Percentiles rank a stretch among this genome's conserved stretches.
These are phyloP conservation scores for Gaeumannomyces tritici DNA, from an alignment of 2,329 filamentous ascomycete genomes.

Conservation along the genomic window DNA sequence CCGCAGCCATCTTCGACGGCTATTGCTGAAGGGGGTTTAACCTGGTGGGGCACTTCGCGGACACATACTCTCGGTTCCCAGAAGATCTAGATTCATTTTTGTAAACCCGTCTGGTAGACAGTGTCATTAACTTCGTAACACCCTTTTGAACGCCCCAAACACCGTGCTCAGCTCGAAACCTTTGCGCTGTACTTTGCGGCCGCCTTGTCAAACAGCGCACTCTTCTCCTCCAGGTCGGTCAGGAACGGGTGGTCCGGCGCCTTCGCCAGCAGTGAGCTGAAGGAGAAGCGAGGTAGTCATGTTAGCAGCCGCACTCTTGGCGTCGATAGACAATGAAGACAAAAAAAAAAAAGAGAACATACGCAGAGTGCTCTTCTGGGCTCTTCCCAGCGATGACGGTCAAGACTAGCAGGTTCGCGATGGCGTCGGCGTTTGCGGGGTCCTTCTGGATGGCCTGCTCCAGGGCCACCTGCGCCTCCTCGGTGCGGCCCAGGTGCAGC, in stretches of 20 bases:
- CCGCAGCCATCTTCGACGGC: too few relatives aligned
- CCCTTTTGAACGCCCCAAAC: conserved; percentile 1
- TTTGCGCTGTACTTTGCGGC: conserved; percentile 81
- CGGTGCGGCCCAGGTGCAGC: conserved; percentile 76
- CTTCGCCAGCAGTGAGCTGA: conserved; percentile 44
- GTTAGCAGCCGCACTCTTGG: neutral
- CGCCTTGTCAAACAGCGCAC: conserved; percentile 75
- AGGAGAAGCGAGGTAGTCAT: neutral
- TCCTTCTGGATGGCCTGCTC: conserved; percentile 71
- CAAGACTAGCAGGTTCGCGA: conserved; percentile 77
- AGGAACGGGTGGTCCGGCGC: conserved; percentile 64
- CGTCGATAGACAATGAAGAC: neutral
- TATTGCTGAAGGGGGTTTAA: too few relatives aligned
- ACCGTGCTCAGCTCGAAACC: conserved; percentile 46
- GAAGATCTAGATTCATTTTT: neutral
- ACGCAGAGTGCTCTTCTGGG: conserved; percentile 51
- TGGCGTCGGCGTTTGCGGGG: conserved; percentile 58
- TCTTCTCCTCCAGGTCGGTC: conserved; percentile 73
- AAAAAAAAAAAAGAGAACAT: conserved; percentile 18
- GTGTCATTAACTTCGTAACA: conserved; percentile 3
- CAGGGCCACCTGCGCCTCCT: conserved; percentile 81
- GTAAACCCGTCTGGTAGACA: neutral
- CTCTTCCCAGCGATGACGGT: conserved; percentile 70
- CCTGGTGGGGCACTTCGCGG: neutral
- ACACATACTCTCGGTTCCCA: neutral